Base-by-base conservation (phyloP, 257 asterid genomes). In the Lavandula angustifolia region DNA sequence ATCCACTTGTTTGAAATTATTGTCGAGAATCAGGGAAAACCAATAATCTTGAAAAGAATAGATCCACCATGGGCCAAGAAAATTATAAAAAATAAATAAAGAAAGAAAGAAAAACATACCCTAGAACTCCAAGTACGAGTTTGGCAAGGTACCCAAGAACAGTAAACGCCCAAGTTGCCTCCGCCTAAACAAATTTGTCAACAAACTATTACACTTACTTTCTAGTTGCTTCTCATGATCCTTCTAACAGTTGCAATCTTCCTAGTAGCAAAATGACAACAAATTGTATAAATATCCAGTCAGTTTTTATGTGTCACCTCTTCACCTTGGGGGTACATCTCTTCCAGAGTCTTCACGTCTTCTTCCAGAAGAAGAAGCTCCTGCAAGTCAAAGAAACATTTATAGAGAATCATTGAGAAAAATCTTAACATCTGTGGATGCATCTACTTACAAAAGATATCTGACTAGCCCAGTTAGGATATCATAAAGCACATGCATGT, bases 321-420 rank as follows among this genome's bases (percentile, higher is more conserved):
- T 94, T 94, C 99, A 43, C 99, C 99, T 76, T 94, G 99, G 67
- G 99, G 99, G 80, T 94, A 94, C 98, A 94, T 86, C 85, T 94
- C 97, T 76, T 94, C 99, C 68, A 94, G 79, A 43, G 94, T 87
- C 76, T 94, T 91, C 68, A 86, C 92, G 58, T 94, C 99, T 22
- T 90, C 99, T 79, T 94, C 99, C 76, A 94, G 73, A 69, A 84
- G 95, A 71, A 90, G 96, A 59, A 94, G 53, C 82, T 94, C 99
- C 99, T 94, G 80, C 59, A 61, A 58, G 72, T 71, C 32, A 43
- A 67, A 72, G 54, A 27, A 46, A 70, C 38, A 9, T 60, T 9
- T n/a, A 16, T 41, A 57, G 16, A 57, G 29, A 41, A 42, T 60
- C 57, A 56, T 60, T 35, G 40, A 31, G 70, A 64, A 3, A 32